These are phyloP conservation scores for Lecanicillium sp. DNA, from an alignment of 2,329 filamentous ascomycete genomes.

Conservation along the genomic window DNA sequence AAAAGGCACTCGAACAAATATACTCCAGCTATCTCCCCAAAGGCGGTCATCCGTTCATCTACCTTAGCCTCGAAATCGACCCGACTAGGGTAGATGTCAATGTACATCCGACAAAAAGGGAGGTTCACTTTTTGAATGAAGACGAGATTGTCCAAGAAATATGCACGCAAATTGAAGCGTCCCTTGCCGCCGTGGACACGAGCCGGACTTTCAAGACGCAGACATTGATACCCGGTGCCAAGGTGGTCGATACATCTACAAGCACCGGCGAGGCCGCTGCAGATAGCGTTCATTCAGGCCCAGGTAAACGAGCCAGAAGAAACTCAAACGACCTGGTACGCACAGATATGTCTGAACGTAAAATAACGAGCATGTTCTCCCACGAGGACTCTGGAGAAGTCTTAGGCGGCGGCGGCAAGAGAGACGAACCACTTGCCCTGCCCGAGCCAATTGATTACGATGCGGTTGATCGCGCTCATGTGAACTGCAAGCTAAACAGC, in stretches of 20 bases:
- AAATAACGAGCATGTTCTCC: conserved; percentile 90
- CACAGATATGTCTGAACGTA: conserved; percentile 80
- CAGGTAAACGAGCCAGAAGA: conserved; percentile 30
- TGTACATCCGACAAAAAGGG: conserved; percentile 91
- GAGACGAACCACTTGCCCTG: conserved; percentile 26
- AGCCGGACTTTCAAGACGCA: conserved; percentile 94
- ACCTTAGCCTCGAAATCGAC: conserved; percentile 87
- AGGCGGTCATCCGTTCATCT: conserved; percentile 87
- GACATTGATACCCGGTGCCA: conserved; percentile 69
- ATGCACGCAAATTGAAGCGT: conserved; percentile 69
- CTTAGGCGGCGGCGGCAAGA: conserved; percentile 11
- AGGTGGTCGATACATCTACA: conserved; percentile 19
- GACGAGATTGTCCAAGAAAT: conserved; percentile 89
- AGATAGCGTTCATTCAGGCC: conserved; percentile 24
- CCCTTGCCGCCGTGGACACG: conserved; percentile 80
- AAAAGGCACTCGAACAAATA: conserved; percentile 84
- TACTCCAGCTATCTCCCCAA: conserved; percentile 87
- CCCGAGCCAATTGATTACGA: conserved; percentile 61
- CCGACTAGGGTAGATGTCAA: conserved; percentile 92
- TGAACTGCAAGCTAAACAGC: conserved; percentile 69
- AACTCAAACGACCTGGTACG: conserved; percentile 72
- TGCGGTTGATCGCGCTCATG: conserved; percentile 58
- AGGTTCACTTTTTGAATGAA: conserved; percentile 96
- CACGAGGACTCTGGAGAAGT: conserved; percentile 36
- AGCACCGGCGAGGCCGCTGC: conserved; percentile 18